Percentiles rank a stretch among this genome's conserved stretches.
Evolutionary conservation across 2,329 filamentous ascomycete species (phyloP).

Genomic region (Lojkania enalia): DNA sequence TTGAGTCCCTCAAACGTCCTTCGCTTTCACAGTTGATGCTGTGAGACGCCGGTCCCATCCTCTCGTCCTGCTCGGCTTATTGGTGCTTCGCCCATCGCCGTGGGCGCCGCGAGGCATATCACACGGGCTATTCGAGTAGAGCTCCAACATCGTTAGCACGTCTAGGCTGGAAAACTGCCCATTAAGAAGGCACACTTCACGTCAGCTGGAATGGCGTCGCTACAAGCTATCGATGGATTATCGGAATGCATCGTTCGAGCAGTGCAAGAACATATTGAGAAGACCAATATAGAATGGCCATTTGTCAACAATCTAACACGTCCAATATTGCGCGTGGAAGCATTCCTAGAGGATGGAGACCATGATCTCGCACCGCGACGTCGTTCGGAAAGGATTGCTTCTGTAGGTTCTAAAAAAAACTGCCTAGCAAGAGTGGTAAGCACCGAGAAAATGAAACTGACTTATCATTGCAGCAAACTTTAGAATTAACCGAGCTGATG

Average conservation of each 20-base stretch:
- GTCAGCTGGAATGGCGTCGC: conserved; percentile 21
- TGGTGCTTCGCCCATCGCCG: no score
- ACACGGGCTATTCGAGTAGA: no score
- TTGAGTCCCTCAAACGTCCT: no score
- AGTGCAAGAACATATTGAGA: conserved; percentile 34
- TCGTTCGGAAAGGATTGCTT: conserved; percentile 31
- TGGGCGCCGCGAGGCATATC: no score
- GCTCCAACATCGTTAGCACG: no score
- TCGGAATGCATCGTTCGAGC: conserved; percentile 35
- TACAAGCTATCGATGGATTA: conserved; percentile 30
- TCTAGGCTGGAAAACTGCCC: no score
- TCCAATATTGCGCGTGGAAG: conserved; percentile 35
- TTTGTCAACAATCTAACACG: conserved; percentile 18
- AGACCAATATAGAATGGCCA: conserved; percentile 29
- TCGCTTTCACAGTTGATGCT: no score
- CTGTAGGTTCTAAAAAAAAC: no score
- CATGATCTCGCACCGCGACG: conserved; percentile 11
- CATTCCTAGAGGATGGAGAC: conserved; percentile 35
- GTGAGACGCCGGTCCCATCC: no score
- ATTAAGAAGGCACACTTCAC: no score
- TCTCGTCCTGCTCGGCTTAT: no score
- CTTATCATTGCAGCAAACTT: conserved; percentile 21
- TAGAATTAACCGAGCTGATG: conserved; percentile 30
- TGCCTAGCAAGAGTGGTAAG: not conserved
- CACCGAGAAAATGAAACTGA: conserved; percentile 3